Conservation (phyloP, 768 basidiomycete genomes). For the Cyclocybe cylindracea region DNA sequence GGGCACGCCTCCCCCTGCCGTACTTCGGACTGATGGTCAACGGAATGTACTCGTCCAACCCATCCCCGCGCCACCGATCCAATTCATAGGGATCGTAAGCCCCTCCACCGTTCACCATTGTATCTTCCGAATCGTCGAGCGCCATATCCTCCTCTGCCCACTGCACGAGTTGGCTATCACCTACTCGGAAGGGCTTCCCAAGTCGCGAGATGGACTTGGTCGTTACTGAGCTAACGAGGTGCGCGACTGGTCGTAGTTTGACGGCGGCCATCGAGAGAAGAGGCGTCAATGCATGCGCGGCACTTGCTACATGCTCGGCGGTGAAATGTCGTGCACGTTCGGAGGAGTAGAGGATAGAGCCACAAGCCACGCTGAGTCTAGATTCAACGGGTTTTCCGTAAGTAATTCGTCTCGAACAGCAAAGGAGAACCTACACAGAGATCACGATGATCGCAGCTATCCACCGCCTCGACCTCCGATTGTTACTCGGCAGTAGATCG, state of each 20-base stretch:
- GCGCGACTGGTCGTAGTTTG: constrained; percentile 19
- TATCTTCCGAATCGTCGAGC: constrained; percentile 37
- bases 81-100: constrained; percentile 17
- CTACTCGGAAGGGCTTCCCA: constrained; percentile 33
- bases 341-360: constrained; percentile 22
- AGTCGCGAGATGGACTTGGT: constrained; percentile 20
- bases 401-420: background rate
- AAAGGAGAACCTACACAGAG: constrained; percentile 21
- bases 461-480: constrained; percentile 19
- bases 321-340: constrained; percentile 24
- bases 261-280: constrained; percentile 14
- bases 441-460: constrained; percentile 22
- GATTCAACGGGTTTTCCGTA: background rate
- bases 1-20: constrained; percentile 12
- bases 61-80: constrained; percentile 29
- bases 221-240: constrained; percentile 12
- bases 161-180: constrained; percentile 40
- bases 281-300: constrained; percentile 18
- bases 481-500: constrained; percentile 21
- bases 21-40: constrained; percentile 34
- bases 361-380: constrained; percentile 14
- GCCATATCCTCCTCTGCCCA: constrained; percentile 52
- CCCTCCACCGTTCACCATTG: constrained; percentile 43
- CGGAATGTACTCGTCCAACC: constrained; percentile 45
- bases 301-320: constrained; percentile 18